phyloP scores from a whole-genome alignment of 768 basidiomycete genomes.

The Rhizopogon sp. region DNA sequence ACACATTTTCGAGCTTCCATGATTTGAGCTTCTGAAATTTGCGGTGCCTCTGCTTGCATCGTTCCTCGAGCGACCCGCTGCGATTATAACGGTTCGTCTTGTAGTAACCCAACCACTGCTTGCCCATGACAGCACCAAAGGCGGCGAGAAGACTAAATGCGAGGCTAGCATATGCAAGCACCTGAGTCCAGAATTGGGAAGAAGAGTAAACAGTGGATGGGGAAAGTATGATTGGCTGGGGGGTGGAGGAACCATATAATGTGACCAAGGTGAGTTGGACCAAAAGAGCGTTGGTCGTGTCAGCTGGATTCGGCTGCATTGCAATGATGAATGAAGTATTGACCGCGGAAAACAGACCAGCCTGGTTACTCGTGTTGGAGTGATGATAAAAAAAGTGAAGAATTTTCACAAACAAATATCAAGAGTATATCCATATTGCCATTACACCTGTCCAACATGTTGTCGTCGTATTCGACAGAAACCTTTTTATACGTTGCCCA shows the following conservation, averaged over 20 bases:
- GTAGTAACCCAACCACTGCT: slow-evolving; percentile 4
- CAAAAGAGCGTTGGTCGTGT: no score
- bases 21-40: not conserved
- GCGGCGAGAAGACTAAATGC: not conserved
- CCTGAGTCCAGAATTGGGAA: slow-evolving; percentile 4
- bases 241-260: no score
- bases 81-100: not conserved
- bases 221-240: no score
- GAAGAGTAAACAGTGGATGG: no score
- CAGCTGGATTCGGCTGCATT: slow-evolving; percentile 1
- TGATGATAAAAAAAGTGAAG: not conserved
- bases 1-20: slow-evolving; percentile 2
- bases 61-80: not conserved
- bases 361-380: not conserved
- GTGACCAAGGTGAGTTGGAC: no score
- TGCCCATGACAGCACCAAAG: slow-evolving; percentile 3
- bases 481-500: not conserved
- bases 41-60: not conserved
- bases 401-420: not conserved
- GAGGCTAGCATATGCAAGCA: slow-evolving; percentile 9
- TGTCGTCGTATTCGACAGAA: not conserved
- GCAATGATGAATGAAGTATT: not conserved
- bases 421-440: slow-evolving; percentile 2
- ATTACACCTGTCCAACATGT: not conserved
- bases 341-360: not conserved